A percentile compares a stretch with the other conserved stretches of the same genome.
phyloP scores from a whole-genome alignment of 352 stramenopile species.

The Saprolegnia parasitica region DNA sequence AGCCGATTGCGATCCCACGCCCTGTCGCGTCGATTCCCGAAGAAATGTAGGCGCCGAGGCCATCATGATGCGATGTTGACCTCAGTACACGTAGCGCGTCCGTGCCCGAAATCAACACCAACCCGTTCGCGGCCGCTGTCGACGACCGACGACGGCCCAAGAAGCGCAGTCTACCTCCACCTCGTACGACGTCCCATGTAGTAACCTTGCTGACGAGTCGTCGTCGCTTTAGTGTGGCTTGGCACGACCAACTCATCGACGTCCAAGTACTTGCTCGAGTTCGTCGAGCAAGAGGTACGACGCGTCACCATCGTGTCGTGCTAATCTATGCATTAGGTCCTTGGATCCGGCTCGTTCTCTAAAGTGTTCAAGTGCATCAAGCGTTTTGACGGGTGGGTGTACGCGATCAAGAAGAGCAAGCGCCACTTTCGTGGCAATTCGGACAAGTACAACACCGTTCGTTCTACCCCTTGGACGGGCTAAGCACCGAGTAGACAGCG shows the following conservation, averaged over 20 bases:
- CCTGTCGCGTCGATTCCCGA: neutral
- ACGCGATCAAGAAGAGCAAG: slow-evolving; percentile 86
- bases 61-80: neutral
- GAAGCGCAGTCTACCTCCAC: slow-evolving; percentile 5
- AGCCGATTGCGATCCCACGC: slow-evolving; percentile 9
- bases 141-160: slow-evolving; percentile 6
- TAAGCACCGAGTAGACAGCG: slow-evolving; percentile 42
- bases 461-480: neutral
- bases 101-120: slow-evolving; percentile 12
- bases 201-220: neutral
- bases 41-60: neutral
- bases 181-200: neutral
- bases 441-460: slow-evolving; percentile 61
- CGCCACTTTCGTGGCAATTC: slow-evolving; percentile 72
- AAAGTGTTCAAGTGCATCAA: slow-evolving; percentile 85
- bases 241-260: slow-evolving; percentile 37
- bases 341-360: slow-evolving; percentile 81
- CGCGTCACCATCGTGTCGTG: neutral
- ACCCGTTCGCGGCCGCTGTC: slow-evolving; percentile 9
- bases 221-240: slow-evolving; percentile 1
- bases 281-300: slow-evolving; percentile 63
- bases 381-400: slow-evolving; percentile 82
- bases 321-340: slow-evolving; percentile 37
- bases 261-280: slow-evolving; percentile 76
- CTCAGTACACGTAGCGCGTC: neutral